These are phyloP conservation scores for Mollisia scopiformis DNA, from an alignment of 2,329 filamentous ascomycete species.

Conservation along the genomic window DNA sequence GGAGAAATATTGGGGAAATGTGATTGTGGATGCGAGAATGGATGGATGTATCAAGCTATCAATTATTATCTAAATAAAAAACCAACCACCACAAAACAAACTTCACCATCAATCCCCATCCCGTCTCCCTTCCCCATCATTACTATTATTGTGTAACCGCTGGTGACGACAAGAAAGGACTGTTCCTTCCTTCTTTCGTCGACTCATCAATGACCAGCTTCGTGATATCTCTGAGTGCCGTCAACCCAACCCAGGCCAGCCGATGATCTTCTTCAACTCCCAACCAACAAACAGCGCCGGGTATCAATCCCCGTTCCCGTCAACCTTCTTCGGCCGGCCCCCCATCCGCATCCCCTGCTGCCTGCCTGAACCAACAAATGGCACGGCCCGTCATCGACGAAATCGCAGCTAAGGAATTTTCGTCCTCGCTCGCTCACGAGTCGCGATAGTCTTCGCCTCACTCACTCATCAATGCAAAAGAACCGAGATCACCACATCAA, in stretches of 20 bases:
- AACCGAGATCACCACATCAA: slow-evolving; percentile 18
- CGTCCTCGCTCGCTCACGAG: no score
- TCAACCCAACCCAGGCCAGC: no score
- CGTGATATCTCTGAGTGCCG: slow-evolving; percentile 5
- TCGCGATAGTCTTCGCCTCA: slow-evolving; percentile 4
- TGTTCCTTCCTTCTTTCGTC: no score
- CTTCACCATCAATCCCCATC: slow-evolving; percentile 1
- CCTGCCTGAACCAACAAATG: slow-evolving; percentile 11
- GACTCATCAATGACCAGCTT: neutral
- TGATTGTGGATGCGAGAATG: neutral
- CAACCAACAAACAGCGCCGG: neutral
- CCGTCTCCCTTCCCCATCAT: no score
- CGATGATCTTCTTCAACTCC: no score
- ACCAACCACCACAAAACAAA: neutral
- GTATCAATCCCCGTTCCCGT: neutral
- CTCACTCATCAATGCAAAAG: neutral
- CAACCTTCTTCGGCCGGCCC: slow-evolving; percentile 15
- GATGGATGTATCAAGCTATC: slow-evolving; percentile 1
- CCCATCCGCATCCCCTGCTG: no score
- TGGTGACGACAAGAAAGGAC: neutral
- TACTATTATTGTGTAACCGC: slow-evolving; percentile 2
- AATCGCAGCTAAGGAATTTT: no score
- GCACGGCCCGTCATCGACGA: slow-evolving; percentile 18
- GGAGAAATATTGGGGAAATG: neutral
- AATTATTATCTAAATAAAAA: no score